Conservation (phyloP, 2,329 filamentous ascomycete species). For the Neocatenulostroma microsporum region DNA sequence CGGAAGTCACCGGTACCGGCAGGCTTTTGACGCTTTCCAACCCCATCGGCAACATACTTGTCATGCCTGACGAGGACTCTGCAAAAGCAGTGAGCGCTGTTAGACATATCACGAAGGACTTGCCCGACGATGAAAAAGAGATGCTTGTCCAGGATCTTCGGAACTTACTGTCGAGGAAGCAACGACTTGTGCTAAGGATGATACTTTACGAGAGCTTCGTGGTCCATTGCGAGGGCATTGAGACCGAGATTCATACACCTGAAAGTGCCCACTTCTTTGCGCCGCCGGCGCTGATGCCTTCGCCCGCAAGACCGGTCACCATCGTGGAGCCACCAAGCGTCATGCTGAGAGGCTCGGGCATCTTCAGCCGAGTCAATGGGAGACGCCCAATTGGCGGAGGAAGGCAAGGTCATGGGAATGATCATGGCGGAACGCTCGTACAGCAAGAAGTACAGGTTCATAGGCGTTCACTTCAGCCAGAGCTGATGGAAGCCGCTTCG, state of each 20-base stretch:
- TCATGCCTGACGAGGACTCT: conserved; percentile 5
- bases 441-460: no score
- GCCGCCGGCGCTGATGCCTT: no score
- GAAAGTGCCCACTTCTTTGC: no score
- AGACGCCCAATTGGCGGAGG: no score
- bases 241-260: neutral
- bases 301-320: no score
- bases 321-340: no score
- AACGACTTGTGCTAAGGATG: conserved; percentile 3
- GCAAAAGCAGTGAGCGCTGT: conserved; percentile 3
- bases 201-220: conserved; percentile 1
- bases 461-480: no score
- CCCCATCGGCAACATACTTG: neutral
- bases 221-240: conserved; percentile 1
- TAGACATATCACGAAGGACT: neutral
- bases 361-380: no score
- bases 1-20: conserved; percentile 3
- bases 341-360: no score
- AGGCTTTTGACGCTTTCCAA: neutral
- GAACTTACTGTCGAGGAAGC: conserved; percentile 2
- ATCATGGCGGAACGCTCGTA: no score
- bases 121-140: neutral
- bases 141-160: conserved; percentile 5
- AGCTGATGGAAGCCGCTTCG: no score
- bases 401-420: no score